Base-by-base conservation (phyloP, 164 flowering plant species). In the Sextonia rubra region DNA sequence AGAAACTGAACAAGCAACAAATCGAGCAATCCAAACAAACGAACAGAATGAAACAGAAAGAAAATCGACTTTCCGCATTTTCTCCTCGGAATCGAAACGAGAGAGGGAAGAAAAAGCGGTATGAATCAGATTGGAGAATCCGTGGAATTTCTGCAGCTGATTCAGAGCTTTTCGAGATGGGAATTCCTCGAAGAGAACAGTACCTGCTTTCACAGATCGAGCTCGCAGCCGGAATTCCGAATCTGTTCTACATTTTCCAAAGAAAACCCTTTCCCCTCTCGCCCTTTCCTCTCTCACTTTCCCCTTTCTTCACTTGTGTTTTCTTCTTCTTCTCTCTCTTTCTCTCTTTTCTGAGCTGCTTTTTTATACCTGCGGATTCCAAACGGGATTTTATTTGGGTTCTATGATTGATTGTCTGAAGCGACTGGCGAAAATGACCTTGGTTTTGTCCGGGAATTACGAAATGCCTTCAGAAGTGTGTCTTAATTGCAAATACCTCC, bases 351-450 rank as follows among this genome's bases (percentile, higher is more conserved):
- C 23, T n/a, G 24, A 24, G 17, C 32, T 47, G 22, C 69, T 22
- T 9, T 63, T 77, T 69, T 80, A 74, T 72, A 72, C 60, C 25
- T 5, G 64, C 82, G 82, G 82, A 80, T 80, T 74, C 79, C 79
- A 80, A 80, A 72, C 71, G 32, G 62, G 67, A 74, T 44, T 77
- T 71, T 47, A 74, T 80, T 80, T 74, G 73, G 75, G 60, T 71
- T 74, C 67, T 64, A 47, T 70, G 77, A 80, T 77, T 80, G 79
- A 77, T 77, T 76, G 82, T 76, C 74, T 23, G 24, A 60, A 24
- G 56, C 37, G 25, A 29, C 11, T 67, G 61, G 58, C 74, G 1
- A 12, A 52, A 37, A 52, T 69, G 17, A 37, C 69, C 79, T 47
- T 71, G 11, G 11, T 37, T 37, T 37, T 37, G 44, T 37, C 6